Evolutionary conservation across 345 rosid species (phyloP), one percentile per base, ranked within the genome.

Genomic region (Gossypium australe): DNA sequence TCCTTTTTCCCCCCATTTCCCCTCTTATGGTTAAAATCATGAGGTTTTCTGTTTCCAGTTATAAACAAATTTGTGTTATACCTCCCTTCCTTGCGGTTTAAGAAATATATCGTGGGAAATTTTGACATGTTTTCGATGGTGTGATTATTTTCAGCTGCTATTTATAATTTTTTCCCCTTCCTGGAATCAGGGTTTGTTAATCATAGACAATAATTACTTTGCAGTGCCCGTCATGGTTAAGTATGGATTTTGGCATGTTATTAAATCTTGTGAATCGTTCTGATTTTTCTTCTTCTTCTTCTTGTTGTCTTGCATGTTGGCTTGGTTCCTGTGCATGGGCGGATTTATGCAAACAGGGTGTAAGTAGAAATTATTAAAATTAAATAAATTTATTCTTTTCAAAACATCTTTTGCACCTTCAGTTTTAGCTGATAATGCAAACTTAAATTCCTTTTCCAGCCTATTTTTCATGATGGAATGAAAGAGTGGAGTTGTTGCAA

Each of bases 401-500:
- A 24, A 59, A 73, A 11, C 45, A 57, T 49, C 7, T 13, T 60
- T 27, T 14, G 64, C 10, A 44, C 16, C 11, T 34, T 78, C 66
- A 62, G 14, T 72, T 34, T 81, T 45, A 14, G 78, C 16, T 38
- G 10, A 65, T 55, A 71, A 76, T 51, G 77, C 62, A 10, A 60
- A 16, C 14, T 17, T 27, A 72, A 62, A 13, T 60, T 51, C 49
- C 45, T 74, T 83, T 51, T 85, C 76, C 81, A 93, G 97, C 99
- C 99, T 44, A 75, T 85, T 79, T 95, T 95, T 80, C 97, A 89
- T 59, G 98, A 95, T 69, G 99, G 98, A 77, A 93, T 84, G 89
- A 95, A 90, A 86, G 98, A 93, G 75, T 93, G 99, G 99, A 91
- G 99, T 74, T 95, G 99, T 84, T 95, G 97, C 89, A 95, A 93